Conservation (phyloP, 2,329 filamentous ascomycete species). For the Colletotrichum sp. region DNA sequence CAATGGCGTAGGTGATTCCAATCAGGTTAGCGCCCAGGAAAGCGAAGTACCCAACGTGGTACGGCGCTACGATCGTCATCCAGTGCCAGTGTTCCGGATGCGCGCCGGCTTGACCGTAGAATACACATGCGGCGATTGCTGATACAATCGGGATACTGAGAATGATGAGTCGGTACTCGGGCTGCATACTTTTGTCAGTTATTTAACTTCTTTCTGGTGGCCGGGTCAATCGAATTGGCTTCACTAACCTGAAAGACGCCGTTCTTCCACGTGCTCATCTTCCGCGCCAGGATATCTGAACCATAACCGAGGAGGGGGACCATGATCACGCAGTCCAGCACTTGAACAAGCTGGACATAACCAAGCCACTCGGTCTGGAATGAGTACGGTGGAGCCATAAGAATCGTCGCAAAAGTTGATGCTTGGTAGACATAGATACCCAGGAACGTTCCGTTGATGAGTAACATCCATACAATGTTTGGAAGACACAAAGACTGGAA, state of each 20-base stretch:
- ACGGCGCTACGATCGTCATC: constrained; percentile 23
- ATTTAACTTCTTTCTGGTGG: rapidly evolving
- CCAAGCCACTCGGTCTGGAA: constrained; percentile 22
- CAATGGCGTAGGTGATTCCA: constrained; percentile 31
- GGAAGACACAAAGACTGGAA: constrained; percentile 21
- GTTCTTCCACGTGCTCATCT: background rate
- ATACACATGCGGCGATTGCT: constrained; percentile 38
- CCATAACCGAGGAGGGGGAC: constrained; percentile 25
- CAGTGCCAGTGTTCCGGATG: constrained; percentile 32
- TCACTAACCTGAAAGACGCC: background rate
- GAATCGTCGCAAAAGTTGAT: constrained; percentile 25
- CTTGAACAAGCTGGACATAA: constrained; percentile 24
- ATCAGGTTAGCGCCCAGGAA: constrained; percentile 30
- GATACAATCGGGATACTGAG: constrained; percentile 39
- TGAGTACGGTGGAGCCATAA: constrained; percentile 23
- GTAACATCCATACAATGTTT: constrained; percentile 25
- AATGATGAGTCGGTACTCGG: constrained; percentile 42
- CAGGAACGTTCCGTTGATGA: constrained; percentile 28
- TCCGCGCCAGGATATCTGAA: constrained; percentile 19
- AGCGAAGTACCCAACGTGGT: constrained; percentile 25
- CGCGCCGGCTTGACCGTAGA: constrained; percentile 41
- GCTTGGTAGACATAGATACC: constrained; percentile 28
- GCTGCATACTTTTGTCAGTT: constrained; percentile 25
- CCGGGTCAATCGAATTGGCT: background rate
- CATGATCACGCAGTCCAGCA: constrained; percentile 23